A percentile compares a stretch with the other conserved stretches of the same genome.
These are phyloP conservation scores for Suillus ampliporus DNA, from an alignment of 768 basidiomycete species.

Conservation along the genomic window DNA sequence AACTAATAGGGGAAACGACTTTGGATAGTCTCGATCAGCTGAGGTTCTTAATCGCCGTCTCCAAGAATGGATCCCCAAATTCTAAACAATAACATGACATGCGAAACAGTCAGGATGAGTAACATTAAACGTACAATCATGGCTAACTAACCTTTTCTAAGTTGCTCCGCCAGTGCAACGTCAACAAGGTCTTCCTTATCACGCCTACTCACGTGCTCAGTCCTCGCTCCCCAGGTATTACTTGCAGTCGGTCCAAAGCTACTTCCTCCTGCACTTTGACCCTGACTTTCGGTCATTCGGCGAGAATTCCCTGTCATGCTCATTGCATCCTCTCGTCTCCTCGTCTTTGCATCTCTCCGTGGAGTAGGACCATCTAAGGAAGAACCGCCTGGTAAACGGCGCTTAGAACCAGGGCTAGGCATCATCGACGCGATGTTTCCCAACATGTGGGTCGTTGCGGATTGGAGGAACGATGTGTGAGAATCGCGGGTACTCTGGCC, in stretches of 20 bases:
- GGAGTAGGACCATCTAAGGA: constrained; percentile 47
- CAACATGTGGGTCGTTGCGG: constrained; percentile 26
- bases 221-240: constrained; percentile 32
- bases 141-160: constrained; percentile 54
- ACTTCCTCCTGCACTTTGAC: constrained; percentile 15
- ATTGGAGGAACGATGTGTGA: constrained; percentile 26
- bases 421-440: constrained; percentile 26
- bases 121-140: not conserved
- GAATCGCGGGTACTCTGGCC: constrained; percentile 28
- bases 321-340: constrained; percentile 52
- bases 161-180: constrained; percentile 50
- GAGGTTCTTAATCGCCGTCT: constrained; percentile 35
- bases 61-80: constrained; percentile 52
- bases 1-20: not conserved
- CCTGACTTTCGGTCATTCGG: constrained; percentile 31
- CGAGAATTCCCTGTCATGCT: constrained; percentile 25
- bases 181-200: constrained; percentile 66
- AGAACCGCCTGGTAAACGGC: constrained; percentile 55
- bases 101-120: not conserved
- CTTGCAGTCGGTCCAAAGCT: constrained; percentile 18
- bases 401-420: constrained; percentile 44
- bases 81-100: not conserved
- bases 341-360: constrained; percentile 55
- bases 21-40: constrained; percentile 21
- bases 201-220: constrained; percentile 48